Conservation (phyloP, 2,329 filamentous ascomycete genomes). For the Hysterium pulicare region DNA sequence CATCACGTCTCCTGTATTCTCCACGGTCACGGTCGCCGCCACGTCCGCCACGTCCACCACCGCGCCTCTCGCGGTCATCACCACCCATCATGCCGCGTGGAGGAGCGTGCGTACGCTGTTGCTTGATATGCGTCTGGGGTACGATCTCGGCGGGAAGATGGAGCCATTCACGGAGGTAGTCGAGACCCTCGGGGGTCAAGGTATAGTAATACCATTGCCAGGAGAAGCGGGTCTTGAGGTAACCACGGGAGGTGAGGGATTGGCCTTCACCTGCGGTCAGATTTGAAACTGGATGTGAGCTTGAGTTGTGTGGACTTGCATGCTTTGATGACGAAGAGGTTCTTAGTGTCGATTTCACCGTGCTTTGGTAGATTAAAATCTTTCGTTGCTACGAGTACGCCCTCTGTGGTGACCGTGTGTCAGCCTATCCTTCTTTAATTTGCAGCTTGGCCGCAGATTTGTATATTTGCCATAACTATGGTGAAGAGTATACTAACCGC, state of each 20-base stretch:
- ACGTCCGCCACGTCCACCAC: slow-evolving; percentile 62
- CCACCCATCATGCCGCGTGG: slow-evolving; percentile 96
- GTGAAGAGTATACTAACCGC: slow-evolving; percentile 38
- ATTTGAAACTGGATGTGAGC: neutral
- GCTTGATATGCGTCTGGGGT: slow-evolving; percentile 99
- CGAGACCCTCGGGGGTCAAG: slow-evolving; percentile 97
- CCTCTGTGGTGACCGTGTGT: slow-evolving; percentile 54
- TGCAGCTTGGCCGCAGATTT: slow-evolving; percentile 31
- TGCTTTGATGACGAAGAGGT: slow-evolving; percentile 99
- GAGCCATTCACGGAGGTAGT: slow-evolving; percentile 99
- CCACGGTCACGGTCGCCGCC: slow-evolving; percentile 72
- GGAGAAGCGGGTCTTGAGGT: slow-evolving; percentile 99
- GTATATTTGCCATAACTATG: slow-evolving; percentile 38
- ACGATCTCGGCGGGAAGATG: slow-evolving; percentile 99
- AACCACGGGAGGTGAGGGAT: slow-evolving; percentile 96
- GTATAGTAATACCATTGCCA: slow-evolving; percentile 85
- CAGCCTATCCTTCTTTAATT: slow-evolving; percentile 37
- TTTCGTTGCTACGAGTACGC: slow-evolving; percentile 95
- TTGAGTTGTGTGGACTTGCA: slow-evolving; percentile 36
- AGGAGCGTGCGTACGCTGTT: slow-evolving; percentile 97
- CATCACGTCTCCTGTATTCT: slow-evolving; percentile 88
- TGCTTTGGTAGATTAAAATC: slow-evolving; percentile 99
- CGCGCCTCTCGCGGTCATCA: slow-evolving; percentile 79
- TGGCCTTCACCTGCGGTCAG: slow-evolving; percentile 50
- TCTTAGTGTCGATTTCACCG: slow-evolving; percentile 98